A percentile compares a stretch with the other conserved stretches of the same genome.
Conservation (phyloP, 148 eudicot species). For the Amaranthus palmeri region DNA sequence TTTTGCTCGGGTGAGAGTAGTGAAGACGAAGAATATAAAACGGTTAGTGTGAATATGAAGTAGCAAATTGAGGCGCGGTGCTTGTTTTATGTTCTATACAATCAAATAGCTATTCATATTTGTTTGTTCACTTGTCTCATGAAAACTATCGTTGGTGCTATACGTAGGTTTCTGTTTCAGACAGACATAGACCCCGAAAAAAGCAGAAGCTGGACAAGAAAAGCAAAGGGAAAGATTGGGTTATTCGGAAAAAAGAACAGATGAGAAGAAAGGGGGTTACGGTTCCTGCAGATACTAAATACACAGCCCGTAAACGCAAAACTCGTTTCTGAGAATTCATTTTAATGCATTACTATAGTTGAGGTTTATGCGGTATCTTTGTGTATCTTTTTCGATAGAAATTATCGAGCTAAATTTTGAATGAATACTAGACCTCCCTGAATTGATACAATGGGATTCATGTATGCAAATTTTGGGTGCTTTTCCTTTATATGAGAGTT, state of each 20-base stretch:
- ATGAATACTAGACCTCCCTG: background rate
- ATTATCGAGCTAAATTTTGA: background rate
- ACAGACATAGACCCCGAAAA: conserved; percentile 77
- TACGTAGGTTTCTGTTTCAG: conserved; percentile 58
- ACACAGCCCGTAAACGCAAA: conserved; percentile 83
- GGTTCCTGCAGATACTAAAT: conserved; percentile 68
- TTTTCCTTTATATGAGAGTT: background rate
- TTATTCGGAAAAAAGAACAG: conserved; percentile 69
- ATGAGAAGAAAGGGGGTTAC: conserved; percentile 60
- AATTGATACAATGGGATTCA: background rate
- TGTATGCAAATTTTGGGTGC: no score
- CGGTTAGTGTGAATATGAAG: conserved; percentile 34
- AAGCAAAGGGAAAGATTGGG: conserved; percentile 57
- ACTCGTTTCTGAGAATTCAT: conserved; percentile 47
- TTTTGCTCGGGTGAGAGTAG: conserved; percentile 57
- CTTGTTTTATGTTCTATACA: background rate
- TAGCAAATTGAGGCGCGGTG: background rate
- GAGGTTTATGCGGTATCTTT: background rate
- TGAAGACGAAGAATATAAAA: conserved; percentile 56
- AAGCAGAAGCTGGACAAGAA: conserved; percentile 53
- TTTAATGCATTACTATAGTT: background rate
- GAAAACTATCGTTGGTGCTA: background rate
- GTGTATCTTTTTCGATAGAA: background rate
- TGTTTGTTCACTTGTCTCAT: background rate
- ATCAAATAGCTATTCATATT: background rate